Conservation (phyloP, 2,329 filamentous ascomycete species). For the Acephala macrosclerotiorum region DNA sequence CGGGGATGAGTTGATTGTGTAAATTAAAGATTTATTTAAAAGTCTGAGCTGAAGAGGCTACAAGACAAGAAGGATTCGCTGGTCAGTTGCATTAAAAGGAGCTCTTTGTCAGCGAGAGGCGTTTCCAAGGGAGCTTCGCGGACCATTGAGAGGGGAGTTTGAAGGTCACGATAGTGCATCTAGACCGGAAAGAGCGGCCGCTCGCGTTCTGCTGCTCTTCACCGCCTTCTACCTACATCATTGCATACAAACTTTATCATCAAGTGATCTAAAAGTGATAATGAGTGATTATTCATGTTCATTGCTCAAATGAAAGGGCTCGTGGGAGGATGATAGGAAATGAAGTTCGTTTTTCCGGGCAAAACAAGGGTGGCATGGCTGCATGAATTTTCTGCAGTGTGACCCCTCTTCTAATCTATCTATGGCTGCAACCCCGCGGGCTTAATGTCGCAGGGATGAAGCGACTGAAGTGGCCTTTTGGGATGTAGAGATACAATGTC, state of each 20-base stretch:
- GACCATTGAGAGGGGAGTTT: not conserved
- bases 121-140: constrained; percentile 1
- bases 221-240: not conserved
- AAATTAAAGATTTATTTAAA: not conserved
- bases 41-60: not conserved
- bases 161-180: not conserved
- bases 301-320: not conserved
- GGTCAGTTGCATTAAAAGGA: not conserved
- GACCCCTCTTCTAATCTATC: not conserved
- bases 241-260: not conserved
- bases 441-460: not conserved
- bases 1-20: not conserved
- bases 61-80: not conserved
- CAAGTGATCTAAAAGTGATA: not conserved
- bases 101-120: constrained; percentile 4
- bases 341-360: not conserved
- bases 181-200: not conserved
- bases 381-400: constrained; percentile 6
- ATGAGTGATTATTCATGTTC: constrained; percentile 1
- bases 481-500: not conserved
- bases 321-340: constrained; percentile 9
- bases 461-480: not conserved
- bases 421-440: not conserved
- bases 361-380: not conserved
- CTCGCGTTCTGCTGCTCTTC: not conserved